phyloP scores from a whole-genome alignment of 2,329 filamentous ascomycete genomes.

The Albifimbria verrucaria region DNA sequence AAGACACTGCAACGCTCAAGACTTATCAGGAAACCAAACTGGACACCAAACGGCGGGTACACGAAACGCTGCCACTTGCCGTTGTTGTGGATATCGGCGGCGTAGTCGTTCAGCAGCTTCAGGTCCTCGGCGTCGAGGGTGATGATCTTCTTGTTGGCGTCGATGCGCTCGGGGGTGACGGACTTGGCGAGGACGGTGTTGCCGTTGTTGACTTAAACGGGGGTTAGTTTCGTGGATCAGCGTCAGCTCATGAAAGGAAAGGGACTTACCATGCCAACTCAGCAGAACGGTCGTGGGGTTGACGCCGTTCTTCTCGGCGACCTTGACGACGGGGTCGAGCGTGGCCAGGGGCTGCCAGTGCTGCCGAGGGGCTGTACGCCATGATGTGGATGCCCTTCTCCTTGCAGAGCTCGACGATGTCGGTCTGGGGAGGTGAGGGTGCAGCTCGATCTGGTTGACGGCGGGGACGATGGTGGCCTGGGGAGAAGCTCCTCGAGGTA shows the following conservation, averaged over 20 bases:
- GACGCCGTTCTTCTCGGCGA: conserved; percentile 61
- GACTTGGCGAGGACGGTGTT: conserved; percentile 72
- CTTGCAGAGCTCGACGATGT: conserved; percentile 67
- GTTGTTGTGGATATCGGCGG: conserved; percentile 43
- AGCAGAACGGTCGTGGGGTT: conserved; percentile 62
- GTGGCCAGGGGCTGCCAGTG: conserved; percentile 63
- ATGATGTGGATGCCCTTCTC: conserved; percentile 68
- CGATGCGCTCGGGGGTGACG: conserved; percentile 64
- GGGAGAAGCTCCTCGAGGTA: conserved; percentile 54
- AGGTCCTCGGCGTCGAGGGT: conserved; percentile 61
- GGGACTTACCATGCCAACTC: conserved; percentile 65
- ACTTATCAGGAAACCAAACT: conserved; percentile 72
- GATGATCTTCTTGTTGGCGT: conserved; percentile 66
- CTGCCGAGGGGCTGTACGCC: conserved; percentile 66
- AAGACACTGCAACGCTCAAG: too few relatives aligned
- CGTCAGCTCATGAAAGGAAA: background rate
- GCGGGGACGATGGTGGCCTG: conserved; percentile 55
- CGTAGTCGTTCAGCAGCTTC: conserved; percentile 57
- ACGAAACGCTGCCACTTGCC: conserved; percentile 59
- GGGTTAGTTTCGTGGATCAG: conserved; percentile 10
- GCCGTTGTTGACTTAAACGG: conserved; percentile 57
- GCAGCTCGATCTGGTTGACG: conserved; percentile 73
- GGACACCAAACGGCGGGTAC: conserved; percentile 65
- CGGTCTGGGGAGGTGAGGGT: conserved; percentile 67
- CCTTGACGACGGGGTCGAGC: conserved; percentile 58